Evolutionary conservation across 495 filamentous ascomycete genomes (phyloP).

Genomic region (Penicillium cinerascens): DNA sequence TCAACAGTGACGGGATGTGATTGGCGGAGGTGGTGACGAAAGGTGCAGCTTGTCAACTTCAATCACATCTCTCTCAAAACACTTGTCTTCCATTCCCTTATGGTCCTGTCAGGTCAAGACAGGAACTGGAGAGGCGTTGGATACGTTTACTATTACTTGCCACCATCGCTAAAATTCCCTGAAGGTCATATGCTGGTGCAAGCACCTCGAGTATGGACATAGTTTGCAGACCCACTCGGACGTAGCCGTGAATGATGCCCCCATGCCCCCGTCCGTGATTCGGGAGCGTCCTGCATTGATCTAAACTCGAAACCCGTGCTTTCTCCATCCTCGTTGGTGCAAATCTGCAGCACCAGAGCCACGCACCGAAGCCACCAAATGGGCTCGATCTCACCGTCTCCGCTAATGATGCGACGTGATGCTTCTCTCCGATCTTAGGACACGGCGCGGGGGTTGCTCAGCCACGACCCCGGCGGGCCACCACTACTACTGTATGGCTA

Average conservation of each 20-base stretch:
- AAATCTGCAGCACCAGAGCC: constrained; percentile 19
- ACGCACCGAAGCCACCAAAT: constrained; percentile 28
- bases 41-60: constrained; percentile 27
- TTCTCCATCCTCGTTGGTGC: constrained; percentile 40
- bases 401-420: constrained; percentile 34
- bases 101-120: background rate
- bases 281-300: constrained; percentile 25
- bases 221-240: background rate
- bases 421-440: constrained; percentile 13
- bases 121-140: background rate
- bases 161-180: background rate
- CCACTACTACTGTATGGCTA: background rate
- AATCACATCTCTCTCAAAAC: constrained; percentile 27
- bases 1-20: constrained; percentile 20
- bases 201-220: too few species aligned
- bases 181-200: background rate
- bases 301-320: constrained; percentile 18
- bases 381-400: constrained; percentile 33
- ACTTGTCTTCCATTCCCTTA: background rate
- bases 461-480: constrained; percentile 1
- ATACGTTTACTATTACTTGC: too few species aligned
- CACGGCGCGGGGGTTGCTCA: constrained; percentile 6
- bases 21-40: constrained; percentile 27
- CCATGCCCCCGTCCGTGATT: constrained; percentile 27
- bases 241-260: background rate